phyloP scores from a whole-genome alignment of 306 rosid species.

The Carpinus viminea region DNA sequence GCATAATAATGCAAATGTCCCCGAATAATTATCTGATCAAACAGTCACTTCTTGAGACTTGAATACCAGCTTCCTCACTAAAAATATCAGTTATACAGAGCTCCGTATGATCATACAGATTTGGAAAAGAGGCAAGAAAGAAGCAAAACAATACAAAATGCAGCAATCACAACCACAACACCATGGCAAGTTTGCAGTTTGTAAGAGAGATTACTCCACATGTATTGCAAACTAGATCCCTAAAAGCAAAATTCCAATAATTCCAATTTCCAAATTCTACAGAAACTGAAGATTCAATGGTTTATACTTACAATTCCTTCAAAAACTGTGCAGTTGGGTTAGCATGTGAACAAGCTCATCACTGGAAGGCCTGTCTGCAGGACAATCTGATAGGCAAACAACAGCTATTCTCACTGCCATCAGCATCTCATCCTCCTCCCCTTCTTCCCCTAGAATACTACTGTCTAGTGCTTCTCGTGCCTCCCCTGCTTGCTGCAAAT shows the following conservation, averaged over 20 bases:
- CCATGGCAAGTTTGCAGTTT: not conserved
- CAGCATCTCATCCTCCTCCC: slow-evolving; percentile 95
- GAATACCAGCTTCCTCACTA: slow-evolving; percentile 21
- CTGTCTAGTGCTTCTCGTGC: slow-evolving; percentile 79
- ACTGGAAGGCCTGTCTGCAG: slow-evolving; percentile 93
- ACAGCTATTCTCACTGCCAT: slow-evolving; percentile 95
- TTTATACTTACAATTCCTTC: slow-evolving; percentile 35
- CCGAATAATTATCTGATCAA: slow-evolving; percentile 12
- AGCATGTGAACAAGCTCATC: slow-evolving; percentile 99
- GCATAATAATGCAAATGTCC: slow-evolving; percentile 33
- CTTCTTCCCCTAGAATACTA: slow-evolving; percentile 79
- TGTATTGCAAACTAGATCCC: slow-evolving; percentile 12
- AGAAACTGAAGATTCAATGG: slow-evolving; percentile 28
- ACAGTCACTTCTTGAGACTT: not conserved
- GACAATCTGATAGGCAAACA: slow-evolving; percentile 84
- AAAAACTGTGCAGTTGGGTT: slow-evolving; percentile 96
- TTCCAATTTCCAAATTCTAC: slow-evolving; percentile 24
- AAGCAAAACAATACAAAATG: not conserved
- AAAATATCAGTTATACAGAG: slow-evolving; percentile 11
- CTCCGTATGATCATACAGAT: not conserved
- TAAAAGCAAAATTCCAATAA: slow-evolving; percentile 24
- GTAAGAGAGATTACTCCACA: not conserved
- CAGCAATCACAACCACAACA: slow-evolving; percentile 3
- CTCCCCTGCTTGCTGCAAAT: slow-evolving; percentile 85
- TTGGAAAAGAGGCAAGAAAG: not conserved